Base-by-base conservation (phyloP, 2,329 filamentous ascomycete genomes). In the Mycosphaerelloides madeirae region DNA sequence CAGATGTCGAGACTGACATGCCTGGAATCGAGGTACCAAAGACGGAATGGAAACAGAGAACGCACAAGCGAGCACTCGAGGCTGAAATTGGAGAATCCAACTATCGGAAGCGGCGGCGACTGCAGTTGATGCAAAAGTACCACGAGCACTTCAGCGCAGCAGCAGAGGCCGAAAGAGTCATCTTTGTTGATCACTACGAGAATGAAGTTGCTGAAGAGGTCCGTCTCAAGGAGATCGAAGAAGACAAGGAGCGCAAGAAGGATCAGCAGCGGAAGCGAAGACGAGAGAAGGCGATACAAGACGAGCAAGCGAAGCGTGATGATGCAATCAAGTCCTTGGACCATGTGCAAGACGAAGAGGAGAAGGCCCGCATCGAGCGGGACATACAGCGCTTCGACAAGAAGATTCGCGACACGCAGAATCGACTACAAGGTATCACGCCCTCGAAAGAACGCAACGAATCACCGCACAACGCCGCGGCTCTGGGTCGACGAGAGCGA, bases 161-260 rank as follows among this genome's bases (percentile, higher is more conserved):
- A 58, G 80, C 84, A 38, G 76, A 81, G 39, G 75, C 80, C 14
- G 87, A 87, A 31, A 85, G 85, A 59, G 77, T 83, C 41, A 81
- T 87, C 25, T 96, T 87, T 64, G 80, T 87, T 47, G 77, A 85
- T 12, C 73, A 83, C 35, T 83, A 93, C 64, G 90, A 89, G 61
- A 80, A 86, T 14, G 83, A 85, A 31, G 91, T 93, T 1, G 78
- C 91, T 48, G 80, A 85, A 41, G 85, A 95, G 58, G 91, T 97
- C 2, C 86, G 93, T 55, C 85, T 89, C 50, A 87, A 88, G 54
- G 91, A 96, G 65, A 76, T 96, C 6, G 85, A 85, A 49, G 89
- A 91, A 49, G 93, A 98, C 68, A 98, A 98, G 71, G 93, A 98
- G 69, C 87, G 93, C 54, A 98, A 98, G 74, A 98, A 98, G 73